These are phyloP conservation scores for Ceratocystiopsis minuta DNA, from an alignment of 2,329 filamentous ascomycete genomes.

Conservation along the genomic window DNA sequence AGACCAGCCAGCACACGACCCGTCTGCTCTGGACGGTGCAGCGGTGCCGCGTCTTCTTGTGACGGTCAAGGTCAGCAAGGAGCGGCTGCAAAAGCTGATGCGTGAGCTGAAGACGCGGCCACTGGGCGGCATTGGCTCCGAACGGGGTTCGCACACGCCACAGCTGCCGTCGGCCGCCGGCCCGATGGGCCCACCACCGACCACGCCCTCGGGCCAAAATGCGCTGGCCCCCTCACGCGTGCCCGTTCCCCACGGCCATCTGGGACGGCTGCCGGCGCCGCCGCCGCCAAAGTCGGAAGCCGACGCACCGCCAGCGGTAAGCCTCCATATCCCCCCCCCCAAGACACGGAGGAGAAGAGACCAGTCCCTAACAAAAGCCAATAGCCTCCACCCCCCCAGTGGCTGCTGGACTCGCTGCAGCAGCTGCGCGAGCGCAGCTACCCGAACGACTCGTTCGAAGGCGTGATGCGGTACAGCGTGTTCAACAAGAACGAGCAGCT, in stretches of 20 bases:
- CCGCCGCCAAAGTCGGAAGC: conserved; percentile 41
- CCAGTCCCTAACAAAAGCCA: conserved; percentile 5
- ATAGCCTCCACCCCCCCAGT: conserved; percentile 70
- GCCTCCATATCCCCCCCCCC: conserved; percentile 13
- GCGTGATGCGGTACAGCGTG: conserved; percentile 75
- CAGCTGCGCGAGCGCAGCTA: conserved; percentile 51
- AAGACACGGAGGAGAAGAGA: too few relatives aligned
- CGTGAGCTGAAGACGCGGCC: conserved; percentile 17
- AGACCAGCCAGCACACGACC: too few relatives aligned
- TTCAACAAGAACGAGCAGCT: conserved; percentile 56
- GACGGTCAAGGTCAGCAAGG: conserved; percentile 53
- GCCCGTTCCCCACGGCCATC: conserved; percentile 27
- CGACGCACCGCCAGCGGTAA: conserved; percentile 41
- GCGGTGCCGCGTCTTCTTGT: conserved; percentile 53
- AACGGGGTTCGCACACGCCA: conserved; percentile 24
- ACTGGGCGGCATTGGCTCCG: conserved; percentile 1
- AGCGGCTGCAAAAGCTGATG: conserved; percentile 51
- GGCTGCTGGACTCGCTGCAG: conserved; percentile 61
- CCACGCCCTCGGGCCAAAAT: conserved; percentile 20
- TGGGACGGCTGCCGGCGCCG: conserved; percentile 52
- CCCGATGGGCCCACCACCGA: conserved; percentile 36
- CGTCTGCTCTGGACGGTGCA: too few relatives aligned
- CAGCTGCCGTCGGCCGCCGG: conserved; percentile 29
- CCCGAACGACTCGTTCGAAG: conserved; percentile 70
- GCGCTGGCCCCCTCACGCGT: conserved; percentile 6